Base-by-base conservation (phyloP, 2,329 filamentous ascomycete genomes). In the Periglandula ipomoeae region DNA sequence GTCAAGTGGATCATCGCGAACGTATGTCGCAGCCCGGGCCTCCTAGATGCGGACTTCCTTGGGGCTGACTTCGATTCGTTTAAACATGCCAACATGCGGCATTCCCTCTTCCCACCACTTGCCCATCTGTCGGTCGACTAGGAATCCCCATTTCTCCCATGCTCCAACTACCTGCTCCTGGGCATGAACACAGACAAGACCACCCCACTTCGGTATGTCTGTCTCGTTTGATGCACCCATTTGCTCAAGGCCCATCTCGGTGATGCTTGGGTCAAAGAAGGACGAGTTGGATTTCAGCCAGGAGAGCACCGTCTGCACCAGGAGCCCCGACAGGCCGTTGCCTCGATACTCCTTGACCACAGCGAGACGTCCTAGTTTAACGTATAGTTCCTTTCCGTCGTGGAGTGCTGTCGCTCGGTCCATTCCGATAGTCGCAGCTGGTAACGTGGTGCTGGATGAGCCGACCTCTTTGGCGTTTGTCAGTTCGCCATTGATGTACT, bases 31-130 rank as follows among this genome's bases (percentile, higher is more conserved):
- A 26, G 22, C 24, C n/a, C 32, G 27, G 22, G 19, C 1, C 19
- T 23, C 38, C 43, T 41, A 65, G 35, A 61, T 56, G 26, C 52
- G 58, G 40, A 60, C 54, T 32, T 56, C 46, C 48, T 61, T 56
- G 37, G 58, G 53, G 17, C 49, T 53, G 4, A 71, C 52, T 4
- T 70, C 59, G 24, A 82, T 51, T 30, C 78, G 68, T 54, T 65
- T 59, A 54, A 79, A 95, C 89, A 96, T 94, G 51, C 87, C 89
- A 17, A 94, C 75, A 70, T 95, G 89, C 55, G 78, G 73, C 48
- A 95, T 91, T 4, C 85, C 87, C 60, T 93, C 89, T 65, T 96
- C 89, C 53, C 75, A 73, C 89, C 89, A 96, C 27, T 64, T 74
- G 1, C 87, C 87, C 78, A 91, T 79, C 9, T 67, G 71, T 59